phyloP scores from a whole-genome alignment of 164 flowering plant genomes.

The Litsea cubeba region DNA sequence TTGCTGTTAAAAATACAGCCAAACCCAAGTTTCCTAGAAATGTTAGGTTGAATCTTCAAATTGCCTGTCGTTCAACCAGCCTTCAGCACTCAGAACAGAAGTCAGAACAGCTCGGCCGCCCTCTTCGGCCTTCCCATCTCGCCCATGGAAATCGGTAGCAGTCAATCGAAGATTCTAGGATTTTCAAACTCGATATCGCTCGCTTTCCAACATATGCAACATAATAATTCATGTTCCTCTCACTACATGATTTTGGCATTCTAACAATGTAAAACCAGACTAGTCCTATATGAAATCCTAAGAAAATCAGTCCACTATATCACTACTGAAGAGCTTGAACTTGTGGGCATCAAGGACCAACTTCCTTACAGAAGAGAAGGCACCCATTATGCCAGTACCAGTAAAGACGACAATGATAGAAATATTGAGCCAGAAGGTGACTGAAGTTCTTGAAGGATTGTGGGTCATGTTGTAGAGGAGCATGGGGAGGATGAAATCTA shows the following conservation, averaged over 20 bases:
- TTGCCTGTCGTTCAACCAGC: too few relatives aligned
- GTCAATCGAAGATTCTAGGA: too few relatives aligned
- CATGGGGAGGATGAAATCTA: conserved; percentile 94
- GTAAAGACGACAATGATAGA: conserved; percentile 70
- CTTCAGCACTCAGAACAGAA: background rate
- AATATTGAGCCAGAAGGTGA: conserved; percentile 56
- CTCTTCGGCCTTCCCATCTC: too few relatives aligned
- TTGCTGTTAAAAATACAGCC: too few relatives aligned
- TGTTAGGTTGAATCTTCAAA: too few relatives aligned
- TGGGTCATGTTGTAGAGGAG: conserved; percentile 84
- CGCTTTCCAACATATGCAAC: background rate
- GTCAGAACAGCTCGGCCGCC: too few relatives aligned
- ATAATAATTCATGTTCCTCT: background rate
- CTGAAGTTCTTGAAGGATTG: conserved; percentile 56
- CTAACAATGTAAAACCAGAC: too few relatives aligned
- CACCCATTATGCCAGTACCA: conserved; percentile 69
- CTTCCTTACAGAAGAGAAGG: conserved; percentile 77
- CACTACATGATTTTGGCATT: too few relatives aligned
- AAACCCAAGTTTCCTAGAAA: too few relatives aligned
- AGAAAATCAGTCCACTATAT: conserved; percentile 44
- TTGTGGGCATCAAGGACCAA: conserved; percentile 72
- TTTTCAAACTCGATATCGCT: too few relatives aligned
- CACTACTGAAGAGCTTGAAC: conserved; percentile 79
- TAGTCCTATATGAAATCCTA: too few relatives aligned
- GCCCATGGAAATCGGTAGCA: too few relatives aligned